Base-by-base conservation (phyloP, 768 basidiomycete species). In the Tulasnella sp. region DNA sequence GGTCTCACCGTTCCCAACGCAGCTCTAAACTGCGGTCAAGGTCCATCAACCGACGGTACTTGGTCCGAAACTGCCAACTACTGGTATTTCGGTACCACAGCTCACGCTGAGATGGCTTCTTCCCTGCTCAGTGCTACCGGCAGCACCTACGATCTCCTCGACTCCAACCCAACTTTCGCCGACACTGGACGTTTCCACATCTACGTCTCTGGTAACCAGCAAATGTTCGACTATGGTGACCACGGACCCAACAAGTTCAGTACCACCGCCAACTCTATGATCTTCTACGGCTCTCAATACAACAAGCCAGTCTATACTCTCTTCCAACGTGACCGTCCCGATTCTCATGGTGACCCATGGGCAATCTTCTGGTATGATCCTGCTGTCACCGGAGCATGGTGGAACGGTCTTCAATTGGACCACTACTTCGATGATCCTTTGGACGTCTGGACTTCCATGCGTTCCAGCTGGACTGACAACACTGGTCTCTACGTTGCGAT, bases 211-310 rank as follows among this genome's bases (percentile, higher is more conserved):
- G 93, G 92, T 24, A 72, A 86, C 47, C 90, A 86, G n/a, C 82
- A 83, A 24, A 66, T 87, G 43, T 91, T 90, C 72, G 72, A 84
- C 60, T 84, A 75, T 56, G 83, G 82, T 39, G 89, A 91, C 65
- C 77, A 80, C 63, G 88, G 88, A 56, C 82, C 93, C 33, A 95
- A 93, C 78, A 98, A 95, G 70, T 98, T 73, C 66, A 85, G 87
- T 16, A 74, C 91, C 12, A 98, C 91, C 29, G 92, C 95, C 55
- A 98, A 98, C 67, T 63, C 74, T 53, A 74, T 98, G 69, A 62
- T 93, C 52, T 75, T 88, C 58, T 92, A 87, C 64, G 83, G 76
- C 4, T 63, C 72, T 9, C 65, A 77, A 16, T 92, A 74, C 69
- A 67, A 81, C 44, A 66, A 75, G 40, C 88, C 95, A 10, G 63